Evolutionary conservation across 73 alveolate genomes (phyloP), one percentile per base, ranked within the genome.

Genomic region (Paramecium biaurelia): DNA sequence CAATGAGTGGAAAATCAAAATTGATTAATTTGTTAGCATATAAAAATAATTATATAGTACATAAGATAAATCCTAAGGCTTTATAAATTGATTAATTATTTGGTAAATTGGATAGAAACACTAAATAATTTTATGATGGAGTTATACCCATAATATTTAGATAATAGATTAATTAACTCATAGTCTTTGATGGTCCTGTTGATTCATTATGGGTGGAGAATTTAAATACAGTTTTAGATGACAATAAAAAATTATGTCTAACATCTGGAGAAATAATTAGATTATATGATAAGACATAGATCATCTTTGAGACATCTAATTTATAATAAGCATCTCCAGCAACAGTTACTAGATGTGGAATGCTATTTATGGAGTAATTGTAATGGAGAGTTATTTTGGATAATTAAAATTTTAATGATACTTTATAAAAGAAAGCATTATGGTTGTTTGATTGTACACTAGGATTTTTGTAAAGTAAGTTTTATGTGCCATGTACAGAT

Each of bases 131-230:
- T 94, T 89, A 76, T 72, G 97, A 95, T 72, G 97, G 97, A 74
- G 99, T 96, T 15, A 93, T 95, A 43, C 76, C 98, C 23, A 89
- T 84, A 32, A 90, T 93, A 53, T 86, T 96, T 93, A 95, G 97
- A 85, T 76, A 68, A 41, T 76, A 43, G 45, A 58, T 37, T n/a
- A 53, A 96, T 92, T 94, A 96, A 89, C 97, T 99, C 98, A 96
- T 98, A 70, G 93, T 98, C n/a, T 98, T 98, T 89, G 99, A 98
- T 95, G 99, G 99, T 7, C 99, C 99, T 35, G 99, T 98, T 38
- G 99, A 98, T 95, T 99, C 99, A 18, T 95, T 95, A 92, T 98
- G 99, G 99, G 95, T 98, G 53, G 99, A 98, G 88, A 97, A 96
- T 92, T 97, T 98, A 99, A 98, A 98, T 90, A 97, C 99, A 23